Percentiles rank a stretch among this genome's conserved stretches.
phyloP scores from a whole-genome alignment of 140 eudicot genomes.

The Anethum foeniculum region DNA sequence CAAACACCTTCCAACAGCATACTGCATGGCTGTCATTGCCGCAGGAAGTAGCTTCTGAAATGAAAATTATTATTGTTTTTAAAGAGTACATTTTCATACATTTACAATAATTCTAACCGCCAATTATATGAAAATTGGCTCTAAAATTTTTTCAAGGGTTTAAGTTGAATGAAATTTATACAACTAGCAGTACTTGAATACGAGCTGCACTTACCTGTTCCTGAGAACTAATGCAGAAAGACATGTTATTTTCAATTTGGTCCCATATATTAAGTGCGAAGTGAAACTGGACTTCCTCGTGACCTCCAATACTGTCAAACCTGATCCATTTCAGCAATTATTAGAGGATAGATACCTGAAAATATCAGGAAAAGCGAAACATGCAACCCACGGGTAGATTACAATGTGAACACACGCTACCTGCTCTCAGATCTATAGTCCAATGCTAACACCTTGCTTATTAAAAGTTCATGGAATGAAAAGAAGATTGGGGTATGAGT shows the following conservation, averaged over 20 bases:
- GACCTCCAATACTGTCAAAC: conserved; percentile 42
- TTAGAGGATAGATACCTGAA: not conserved
- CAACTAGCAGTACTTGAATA: not conserved
- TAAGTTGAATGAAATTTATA: not conserved
- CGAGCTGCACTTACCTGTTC: conserved; percentile 34
- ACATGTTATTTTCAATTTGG: conserved; percentile 28
- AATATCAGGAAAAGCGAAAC: not conserved
- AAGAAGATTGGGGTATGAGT: not conserved
- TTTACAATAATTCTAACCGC: not conserved
- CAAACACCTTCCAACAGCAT: conserved; percentile 58
- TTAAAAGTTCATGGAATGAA: not conserved
- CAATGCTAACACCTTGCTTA: not conserved
- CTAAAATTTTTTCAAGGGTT: not conserved
- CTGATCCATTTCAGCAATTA: conserved; percentile 27
- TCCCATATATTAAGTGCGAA: conserved; percentile 59
- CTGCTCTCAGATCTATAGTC: not conserved
- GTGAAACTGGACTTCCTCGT: conserved; percentile 42
- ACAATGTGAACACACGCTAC: not conserved
- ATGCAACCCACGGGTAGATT: not conserved
- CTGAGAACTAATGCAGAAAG: conserved; percentile 18
- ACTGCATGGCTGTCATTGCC: conserved; percentile 61
- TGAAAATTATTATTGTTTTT: not conserved
- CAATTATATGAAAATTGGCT: conserved; percentile 2
- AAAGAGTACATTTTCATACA: not conserved
- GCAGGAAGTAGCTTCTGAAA: conserved; percentile 70